phyloP scores from a whole-genome alignment of 2,329 filamentous ascomycete species.

The Ophiosphaerella korrae region DNA sequence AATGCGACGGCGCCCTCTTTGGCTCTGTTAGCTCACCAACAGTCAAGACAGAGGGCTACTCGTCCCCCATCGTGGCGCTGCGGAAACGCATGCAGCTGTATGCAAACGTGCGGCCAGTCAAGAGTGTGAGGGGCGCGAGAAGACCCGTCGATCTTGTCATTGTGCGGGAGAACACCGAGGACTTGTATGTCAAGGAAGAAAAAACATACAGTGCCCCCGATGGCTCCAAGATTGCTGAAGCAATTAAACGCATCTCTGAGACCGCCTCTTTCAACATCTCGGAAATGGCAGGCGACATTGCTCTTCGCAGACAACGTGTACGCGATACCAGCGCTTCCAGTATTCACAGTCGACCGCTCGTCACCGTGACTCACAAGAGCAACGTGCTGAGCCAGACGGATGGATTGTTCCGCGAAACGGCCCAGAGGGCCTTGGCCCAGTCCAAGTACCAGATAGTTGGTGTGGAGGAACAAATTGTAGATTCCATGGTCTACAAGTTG shows the following conservation, averaged over 20 bases:
- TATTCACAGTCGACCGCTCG: conserved; percentile 72
- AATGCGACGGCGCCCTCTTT: conserved; percentile 96
- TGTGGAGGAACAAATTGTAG: conserved; percentile 97
- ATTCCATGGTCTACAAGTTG: conserved; percentile 99
- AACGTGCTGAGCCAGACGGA: conserved; percentile 97
- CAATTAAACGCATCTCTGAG: conserved; percentile 95
- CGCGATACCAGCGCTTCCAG: conserved; percentile 63
- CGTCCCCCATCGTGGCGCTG: conserved; percentile 92
- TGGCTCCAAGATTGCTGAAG: conserved; percentile 85
- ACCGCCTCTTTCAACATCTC: conserved; percentile 85
- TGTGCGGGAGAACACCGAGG: conserved; percentile 98
- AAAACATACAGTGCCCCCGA: conserved; percentile 75
- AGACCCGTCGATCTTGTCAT: conserved; percentile 92
- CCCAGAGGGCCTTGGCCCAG: conserved; percentile 72
- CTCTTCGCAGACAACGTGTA: conserved; percentile 81
- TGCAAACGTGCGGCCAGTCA: conserved; percentile 96
- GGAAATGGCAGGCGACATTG: conserved; percentile 93
- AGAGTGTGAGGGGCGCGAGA: conserved; percentile 70
- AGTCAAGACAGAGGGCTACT: conserved; percentile 90
- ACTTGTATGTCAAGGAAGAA: conserved; percentile 98
- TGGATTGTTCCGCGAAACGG: conserved; percentile 86
- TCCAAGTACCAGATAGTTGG: conserved; percentile 66
- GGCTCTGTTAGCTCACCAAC: conserved; percentile 92
- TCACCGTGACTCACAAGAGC: conserved; percentile 98
- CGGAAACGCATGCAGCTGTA: conserved; percentile 95